Evolutionary conservation across 768 basidiomycete species (phyloP).

Genomic region (Gymnopilus dilepis): DNA sequence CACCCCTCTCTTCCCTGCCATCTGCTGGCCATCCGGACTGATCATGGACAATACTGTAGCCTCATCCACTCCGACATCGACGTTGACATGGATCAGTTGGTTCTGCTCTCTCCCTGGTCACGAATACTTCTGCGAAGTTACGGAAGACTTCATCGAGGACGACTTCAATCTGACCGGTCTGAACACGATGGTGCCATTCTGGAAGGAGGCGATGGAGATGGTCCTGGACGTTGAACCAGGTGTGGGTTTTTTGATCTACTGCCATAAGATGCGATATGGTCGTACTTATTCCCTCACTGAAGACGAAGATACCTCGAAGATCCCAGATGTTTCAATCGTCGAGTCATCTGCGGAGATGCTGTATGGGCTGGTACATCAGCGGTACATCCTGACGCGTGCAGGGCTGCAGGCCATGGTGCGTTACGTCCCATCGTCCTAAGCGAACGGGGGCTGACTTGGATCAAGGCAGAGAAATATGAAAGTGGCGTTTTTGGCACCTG

Average conservation of each 20-base stretch:
- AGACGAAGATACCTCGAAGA: slow-evolving; percentile 94
- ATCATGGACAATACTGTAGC: slow-evolving; percentile 52
- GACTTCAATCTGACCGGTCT: slow-evolving; percentile 98
- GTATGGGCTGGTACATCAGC: slow-evolving; percentile 97
- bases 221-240: slow-evolving; percentile 99
- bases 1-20: slow-evolving; percentile 17
- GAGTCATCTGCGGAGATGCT: slow-evolving; percentile 97
- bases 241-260: slow-evolving; percentile 45
- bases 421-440: slow-evolving; percentile 21
- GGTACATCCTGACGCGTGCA: slow-evolving; percentile 93
- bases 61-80: slow-evolving; percentile 89
- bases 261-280: neutral
- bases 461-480: slow-evolving; percentile 95
- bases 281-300: slow-evolving; percentile 32
- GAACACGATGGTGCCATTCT: slow-evolving; percentile 96
- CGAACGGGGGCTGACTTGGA: slow-evolving; percentile 12
- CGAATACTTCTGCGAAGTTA: slow-evolving; percentile 98
- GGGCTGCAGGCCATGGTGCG: slow-evolving; percentile 94
- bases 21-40: slow-evolving; percentile 18
- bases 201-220: slow-evolving; percentile 99
- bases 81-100: slow-evolving; percentile 95
- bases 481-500: slow-evolving; percentile 89
- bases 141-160: slow-evolving; percentile 99
- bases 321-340: slow-evolving; percentile 98
- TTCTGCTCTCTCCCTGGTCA: slow-evolving; percentile 95